Conservation (phyloP, 2,329 filamentous ascomycete genomes). For the Magnaporthiopsis incrustans region DNA sequence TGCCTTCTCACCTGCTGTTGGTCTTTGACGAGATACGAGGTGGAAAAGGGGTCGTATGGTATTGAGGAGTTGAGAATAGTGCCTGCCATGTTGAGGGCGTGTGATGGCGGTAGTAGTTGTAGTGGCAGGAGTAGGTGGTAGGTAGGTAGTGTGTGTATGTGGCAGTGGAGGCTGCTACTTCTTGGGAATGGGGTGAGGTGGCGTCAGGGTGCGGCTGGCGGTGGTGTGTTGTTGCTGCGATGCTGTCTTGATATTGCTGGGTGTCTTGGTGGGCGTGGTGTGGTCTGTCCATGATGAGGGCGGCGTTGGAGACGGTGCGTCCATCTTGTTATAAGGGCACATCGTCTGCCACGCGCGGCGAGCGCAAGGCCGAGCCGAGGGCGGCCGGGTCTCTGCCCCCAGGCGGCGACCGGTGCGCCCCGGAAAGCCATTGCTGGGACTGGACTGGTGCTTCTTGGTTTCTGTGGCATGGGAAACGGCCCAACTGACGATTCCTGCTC, state of each 20-base stretch:
- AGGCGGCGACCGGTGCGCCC: neutral
- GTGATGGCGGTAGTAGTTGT: neutral
- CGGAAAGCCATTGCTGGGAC: neutral
- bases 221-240: neutral
- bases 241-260: neutral
- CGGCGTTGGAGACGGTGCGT: neutral
- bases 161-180: neutral
- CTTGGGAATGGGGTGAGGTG: neutral
- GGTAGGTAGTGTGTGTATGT: neutral
- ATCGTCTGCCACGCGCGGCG: no score
- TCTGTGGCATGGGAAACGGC: neutral
- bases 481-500: constrained; percentile 1
- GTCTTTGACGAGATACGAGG: constrained; percentile 7
- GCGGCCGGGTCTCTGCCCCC: no score
- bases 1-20: constrained; percentile 1
- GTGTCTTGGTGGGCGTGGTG: neutral
- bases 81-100: neutral
- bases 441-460: neutral
- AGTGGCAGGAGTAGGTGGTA: no score
- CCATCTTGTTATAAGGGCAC: neutral
- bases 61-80: constrained; percentile 3
- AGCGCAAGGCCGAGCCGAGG: neutral
- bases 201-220: neutral
- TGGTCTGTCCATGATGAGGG: neutral
- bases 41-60: constrained; percentile 8